A percentile compares a stretch with the other conserved stretches of the same genome.
Conservation (phyloP, 768 basidiomycete genomes). For the Tulasnella calospora region DNA sequence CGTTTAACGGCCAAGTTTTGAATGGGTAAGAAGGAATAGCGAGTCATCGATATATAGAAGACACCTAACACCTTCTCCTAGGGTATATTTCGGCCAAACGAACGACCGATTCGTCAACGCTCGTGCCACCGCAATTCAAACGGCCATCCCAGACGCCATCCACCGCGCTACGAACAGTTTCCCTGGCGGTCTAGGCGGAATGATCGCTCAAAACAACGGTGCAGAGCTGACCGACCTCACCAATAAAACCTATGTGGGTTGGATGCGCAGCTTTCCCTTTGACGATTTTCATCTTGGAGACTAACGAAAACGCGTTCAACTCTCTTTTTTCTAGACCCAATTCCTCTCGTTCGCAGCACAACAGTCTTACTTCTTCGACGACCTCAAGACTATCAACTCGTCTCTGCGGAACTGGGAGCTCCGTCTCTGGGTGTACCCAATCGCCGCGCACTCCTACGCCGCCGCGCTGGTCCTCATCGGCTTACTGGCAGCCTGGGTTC, state of each 20-base stretch:
- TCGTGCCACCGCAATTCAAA: conserved; percentile 7
- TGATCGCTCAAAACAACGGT: conserved; percentile 8
- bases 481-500: not conserved
- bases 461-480: conserved; percentile 17
- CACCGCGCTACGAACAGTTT: conserved; percentile 3
- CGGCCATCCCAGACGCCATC: conserved; percentile 15
- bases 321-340: conserved; percentile 8
- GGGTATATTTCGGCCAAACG: not conserved
- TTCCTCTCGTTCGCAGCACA: conserved; percentile 18
- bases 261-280: too few relatives aligned
- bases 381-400: conserved; percentile 2
- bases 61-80: not conserved
- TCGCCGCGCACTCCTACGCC: conserved; percentile 12
- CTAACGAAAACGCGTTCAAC: not conserved
- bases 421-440: conserved; percentile 18
- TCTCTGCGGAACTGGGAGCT: not conserved
- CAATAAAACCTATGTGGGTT: conserved; percentile 15
- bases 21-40: conserved; percentile 12
- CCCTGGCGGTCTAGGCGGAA: conserved; percentile 12
- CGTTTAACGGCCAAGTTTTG: conserved; percentile 9
- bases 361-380: conserved; percentile 19
- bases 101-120: not conserved
- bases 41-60: not conserved
- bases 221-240: not conserved
- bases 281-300: too few relatives aligned